phyloP scores from a whole-genome alignment of 2,329 filamentous ascomycete species.

The Exophiala oligosperma region DNA sequence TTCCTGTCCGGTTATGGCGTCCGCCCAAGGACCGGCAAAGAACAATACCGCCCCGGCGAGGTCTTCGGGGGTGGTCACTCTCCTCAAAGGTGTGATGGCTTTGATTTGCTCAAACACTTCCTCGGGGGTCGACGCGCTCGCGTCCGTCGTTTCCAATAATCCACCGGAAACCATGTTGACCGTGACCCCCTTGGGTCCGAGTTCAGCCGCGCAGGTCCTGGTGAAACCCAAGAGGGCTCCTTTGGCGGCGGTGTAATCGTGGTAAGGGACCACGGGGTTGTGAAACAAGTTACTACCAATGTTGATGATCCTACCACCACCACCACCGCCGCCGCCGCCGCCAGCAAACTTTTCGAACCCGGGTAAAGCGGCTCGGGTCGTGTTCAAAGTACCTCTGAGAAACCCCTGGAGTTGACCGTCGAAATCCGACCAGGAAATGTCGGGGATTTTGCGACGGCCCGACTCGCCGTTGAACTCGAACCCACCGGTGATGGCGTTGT shows the following conservation, averaged over 20 bases:
- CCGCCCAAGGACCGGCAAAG: constrained; percentile 23
- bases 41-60: constrained; percentile 26
- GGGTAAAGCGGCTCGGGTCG: constrained; percentile 22
- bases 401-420: constrained; percentile 22
- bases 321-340: background rate
- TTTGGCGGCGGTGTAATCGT: constrained; percentile 27
- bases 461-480: constrained; percentile 28
- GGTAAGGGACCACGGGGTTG: constrained; percentile 28
- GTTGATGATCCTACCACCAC: constrained; percentile 20
- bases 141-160: constrained; percentile 22
- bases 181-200: constrained; percentile 22
- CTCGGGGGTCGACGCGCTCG: constrained; percentile 21
- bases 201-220: constrained; percentile 24
- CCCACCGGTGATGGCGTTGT: constrained; percentile 25
- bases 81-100: constrained; percentile 23
- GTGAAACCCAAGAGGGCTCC: constrained; percentile 25
- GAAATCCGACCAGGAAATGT: constrained; percentile 23
- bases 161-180: constrained; percentile 27
- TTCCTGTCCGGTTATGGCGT: constrained; percentile 23
- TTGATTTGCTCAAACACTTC: constrained; percentile 27
- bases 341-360: constrained; percentile 18
- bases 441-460: constrained; percentile 18
- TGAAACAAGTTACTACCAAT: constrained; percentile 26
- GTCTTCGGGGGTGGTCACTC: constrained; percentile 24
- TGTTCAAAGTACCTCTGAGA: constrained; percentile 22